Conservation (phyloP, 148 eudicot species). For the Rhododendron ferrugineum region DNA sequence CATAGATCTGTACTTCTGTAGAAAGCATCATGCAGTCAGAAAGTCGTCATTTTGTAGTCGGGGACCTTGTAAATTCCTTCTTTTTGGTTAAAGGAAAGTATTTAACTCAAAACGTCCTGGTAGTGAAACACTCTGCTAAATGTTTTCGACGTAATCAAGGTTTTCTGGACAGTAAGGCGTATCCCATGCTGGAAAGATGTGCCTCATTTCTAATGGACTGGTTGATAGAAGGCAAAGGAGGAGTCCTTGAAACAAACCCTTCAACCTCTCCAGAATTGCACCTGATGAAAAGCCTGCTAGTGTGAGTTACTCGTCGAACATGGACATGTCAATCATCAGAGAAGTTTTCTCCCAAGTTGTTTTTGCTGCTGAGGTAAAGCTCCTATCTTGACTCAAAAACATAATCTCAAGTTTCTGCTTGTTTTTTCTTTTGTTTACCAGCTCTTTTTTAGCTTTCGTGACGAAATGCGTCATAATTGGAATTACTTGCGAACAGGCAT, state of each 20-base stretch:
- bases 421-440: no score
- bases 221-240: conserved; percentile 55
- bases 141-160: conserved; percentile 15
- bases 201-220: conserved; percentile 68
- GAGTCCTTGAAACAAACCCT: conserved; percentile 73
- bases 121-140: not conserved
- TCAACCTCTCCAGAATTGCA: conserved; percentile 82
- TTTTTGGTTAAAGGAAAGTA: no score
- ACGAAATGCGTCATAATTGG: not conserved
- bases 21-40: not conserved
- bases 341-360: conserved; percentile 57
- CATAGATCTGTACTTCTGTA: not conserved
- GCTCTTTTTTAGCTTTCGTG: not conserved
- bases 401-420: not conserved
- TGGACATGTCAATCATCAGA: conserved; percentile 75
- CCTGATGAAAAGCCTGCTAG: conserved; percentile 75
- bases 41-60: not conserved
- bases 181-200: conserved; percentile 64
- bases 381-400: not conserved
- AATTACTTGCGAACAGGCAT: not conserved
- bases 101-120: not conserved
- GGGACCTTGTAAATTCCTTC: not conserved
- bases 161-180: conserved; percentile 52
- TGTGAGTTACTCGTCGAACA: conserved; percentile 82
- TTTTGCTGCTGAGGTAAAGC: conserved; percentile 54